A percentile compares a stretch with the other conserved stretches of the same genome.
Evolutionary conservation across 805 yeast species (phyloP).

Genomic region (Blastobotrys terrestris): DNA sequence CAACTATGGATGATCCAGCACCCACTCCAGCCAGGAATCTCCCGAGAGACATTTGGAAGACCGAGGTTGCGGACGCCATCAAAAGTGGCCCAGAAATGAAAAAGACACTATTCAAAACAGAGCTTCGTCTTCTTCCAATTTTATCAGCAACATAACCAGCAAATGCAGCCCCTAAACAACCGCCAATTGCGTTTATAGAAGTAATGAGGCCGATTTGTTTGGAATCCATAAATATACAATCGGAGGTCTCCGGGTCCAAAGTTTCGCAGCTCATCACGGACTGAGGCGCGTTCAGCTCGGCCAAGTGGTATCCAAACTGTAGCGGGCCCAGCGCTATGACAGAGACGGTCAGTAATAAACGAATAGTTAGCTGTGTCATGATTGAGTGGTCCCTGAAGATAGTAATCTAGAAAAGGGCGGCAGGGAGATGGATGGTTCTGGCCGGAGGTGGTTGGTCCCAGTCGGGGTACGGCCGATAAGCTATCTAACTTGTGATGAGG

Average conservation of each 20-base stretch:
- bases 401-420: background rate
- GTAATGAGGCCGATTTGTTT: conserved; percentile 50
- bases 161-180: conserved; percentile 63
- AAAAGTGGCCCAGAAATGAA: conserved; percentile 58
- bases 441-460: too few relatives aligned
- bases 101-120: conserved; percentile 44
- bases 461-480: too few relatives aligned
- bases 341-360: conserved; percentile 20
- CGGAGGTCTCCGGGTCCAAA: conserved; percentile 13
- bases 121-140: conserved; percentile 56
- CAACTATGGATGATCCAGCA: conserved; percentile 83
- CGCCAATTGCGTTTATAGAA: conserved; percentile 78
- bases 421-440: too few relatives aligned
- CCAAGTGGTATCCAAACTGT: conserved; percentile 90
- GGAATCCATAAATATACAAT: conserved; percentile 51
- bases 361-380: background rate
- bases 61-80: conserved; percentile 46
- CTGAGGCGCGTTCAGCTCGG: conserved; percentile 90
- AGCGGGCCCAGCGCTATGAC: conserved; percentile 72
- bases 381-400: background rate
- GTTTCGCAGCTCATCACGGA: conserved; percentile 53
- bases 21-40: conserved; percentile 76
- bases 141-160: conserved; percentile 60
- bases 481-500: too few relatives aligned
- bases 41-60: conserved; percentile 48